Base-by-base conservation (phyloP, 169 alveolate species). In the Eimeria sp. region DNA sequence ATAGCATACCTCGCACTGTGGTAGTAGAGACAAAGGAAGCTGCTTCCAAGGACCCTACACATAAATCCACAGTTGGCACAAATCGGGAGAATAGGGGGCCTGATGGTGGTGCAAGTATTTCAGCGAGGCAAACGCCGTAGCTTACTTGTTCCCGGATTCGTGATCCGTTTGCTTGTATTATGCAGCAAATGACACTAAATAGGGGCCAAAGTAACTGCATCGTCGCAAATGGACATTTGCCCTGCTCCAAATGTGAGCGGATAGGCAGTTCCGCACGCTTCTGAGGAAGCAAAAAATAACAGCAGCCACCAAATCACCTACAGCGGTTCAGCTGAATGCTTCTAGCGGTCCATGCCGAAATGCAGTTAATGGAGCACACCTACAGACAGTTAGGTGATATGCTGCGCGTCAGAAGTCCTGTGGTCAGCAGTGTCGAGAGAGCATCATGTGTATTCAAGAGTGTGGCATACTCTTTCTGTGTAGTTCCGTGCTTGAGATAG, bases 1-100 rank as follows among this genome's bases (percentile, higher is more conserved):
- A 47, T 18, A 49, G 57, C 91, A 61, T 40, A 83, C 91, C 75
- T 83, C 75, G 47, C 76, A 83, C 30, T 57, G n/a, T 40, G 91
- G 91, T 16, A 83, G 45, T 34, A 34, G 57, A 18, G 75, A 54
- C 54, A 83, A 18, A 40, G 91, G 76, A n/a, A 30, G 27, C 58
- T 11, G 91, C 47, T 27, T 22, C 25, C 22, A 40, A 57, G 34
- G 18, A 57, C 25, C 91, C 91, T 83, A 9, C 76, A 54, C 16
- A 57, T 40, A 83, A 54, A 54, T 51, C 51, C 49, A 57, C 51
- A 83, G 10, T 4, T 83, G 91, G 16, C 34, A 25, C 76, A 30
- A 9, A 6, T 30, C 14, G 22, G 40, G 40, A 45, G 3, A 4
- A 9, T 30, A 25, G 67, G 45, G 20, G 61, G 45, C 9, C 45